A percentile compares a stretch with the other conserved stretches of the same genome.
Evolutionary conservation across 805 yeast species (phyloP).

Genomic region (Kazachstania africana): DNA sequence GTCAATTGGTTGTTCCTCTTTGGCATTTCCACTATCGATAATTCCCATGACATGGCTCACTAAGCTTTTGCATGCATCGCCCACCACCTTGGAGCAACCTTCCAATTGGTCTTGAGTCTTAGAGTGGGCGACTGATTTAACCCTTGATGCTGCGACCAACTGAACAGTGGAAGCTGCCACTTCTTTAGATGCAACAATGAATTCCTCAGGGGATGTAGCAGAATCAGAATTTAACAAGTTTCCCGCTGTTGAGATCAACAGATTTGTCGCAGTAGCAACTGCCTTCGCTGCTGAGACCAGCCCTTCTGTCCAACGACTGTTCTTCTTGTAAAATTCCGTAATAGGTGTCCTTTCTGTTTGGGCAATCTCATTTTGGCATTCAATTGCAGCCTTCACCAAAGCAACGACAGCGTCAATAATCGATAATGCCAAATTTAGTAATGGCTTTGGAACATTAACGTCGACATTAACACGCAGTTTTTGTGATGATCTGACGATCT

Average conservation of each 20-base stretch:
- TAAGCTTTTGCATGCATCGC: slow-evolving; percentile 62
- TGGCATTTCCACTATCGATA: slow-evolving; percentile 31
- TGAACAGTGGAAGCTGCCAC: slow-evolving; percentile 90
- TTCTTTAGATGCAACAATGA: slow-evolving; percentile 82
- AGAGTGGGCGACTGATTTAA: slow-evolving; percentile 67
- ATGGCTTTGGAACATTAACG: slow-evolving; percentile 50
- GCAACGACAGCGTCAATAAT: slow-evolving; percentile 67
- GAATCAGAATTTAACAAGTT: slow-evolving; percentile 54
- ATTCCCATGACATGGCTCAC: slow-evolving; percentile 54
- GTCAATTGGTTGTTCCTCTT: slow-evolving; percentile 36
- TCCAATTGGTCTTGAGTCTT: slow-evolving; percentile 68
- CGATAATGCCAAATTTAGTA: slow-evolving; percentile 66
- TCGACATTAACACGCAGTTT: slow-evolving; percentile 43
- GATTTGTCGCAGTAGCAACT: slow-evolving; percentile 71
- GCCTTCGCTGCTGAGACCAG: slow-evolving; percentile 80
- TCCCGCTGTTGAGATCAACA: slow-evolving; percentile 78
- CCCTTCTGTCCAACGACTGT: slow-evolving; percentile 90
- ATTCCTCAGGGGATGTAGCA: slow-evolving; percentile 50
- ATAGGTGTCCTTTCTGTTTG: slow-evolving; percentile 33
- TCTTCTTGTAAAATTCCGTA: slow-evolving; percentile 65
- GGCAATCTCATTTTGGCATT: slow-evolving; percentile 68
- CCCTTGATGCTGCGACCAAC: slow-evolving; percentile 83
- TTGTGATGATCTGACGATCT: slow-evolving; percentile 54
- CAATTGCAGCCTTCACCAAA: slow-evolving; percentile 65
- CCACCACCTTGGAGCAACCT: slow-evolving; percentile 53